Evolutionary conservation across 2,329 filamentous ascomycete genomes (phyloP), one percentile per base, ranked within the genome.

Genomic region (Thermomyces lanuginosus): DNA sequence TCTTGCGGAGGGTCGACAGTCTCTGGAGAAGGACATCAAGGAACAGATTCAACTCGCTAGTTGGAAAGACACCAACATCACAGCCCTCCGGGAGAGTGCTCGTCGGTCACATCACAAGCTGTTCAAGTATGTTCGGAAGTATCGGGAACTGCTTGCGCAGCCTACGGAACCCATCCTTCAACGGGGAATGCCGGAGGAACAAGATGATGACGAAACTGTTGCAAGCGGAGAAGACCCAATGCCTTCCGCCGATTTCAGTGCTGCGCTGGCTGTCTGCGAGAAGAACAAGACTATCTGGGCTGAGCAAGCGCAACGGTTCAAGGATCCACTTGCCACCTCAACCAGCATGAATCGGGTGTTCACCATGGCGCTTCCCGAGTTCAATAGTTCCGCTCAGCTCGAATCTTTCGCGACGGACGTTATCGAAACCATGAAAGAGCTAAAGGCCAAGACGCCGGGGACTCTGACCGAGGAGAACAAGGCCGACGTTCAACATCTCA

Each of bases 1-100:
- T 1, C 64, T 93, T 18, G 56, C 58, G 11, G 69, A 69, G 22
- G 78, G 75, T n/a, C 71, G 82, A 29, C 58, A 63, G 5, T 63
- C 66, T 0, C 64, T 95, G n/a, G 86, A 95, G 49, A 92, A 83
- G 53, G 73, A 82, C 31, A 81, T 95, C 66, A 86, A 78, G 47
- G 80, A 95, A 40, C 74, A 93, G n/a, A 67, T 98, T 9, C 71
- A 92, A 27, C 61, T 98, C 41, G 83, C 84, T 5, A 93, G 83
- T 51, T 98, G 91, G 91, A 93, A 92, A 49, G 89, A 98, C 41
- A 92, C 81, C 12, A 98, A 95, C 43, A 91, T 98, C 35, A 76
- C 76, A 24, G 80, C 82, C 1, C 60, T 98, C 9, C 71, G 76
- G 38, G 83, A 93, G 45, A 95, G 86, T 50, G 83, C 89, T 1